Evolutionary conservation across 306 rosid genomes (phyloP).

Genomic region (Carpinus fangiana): DNA sequence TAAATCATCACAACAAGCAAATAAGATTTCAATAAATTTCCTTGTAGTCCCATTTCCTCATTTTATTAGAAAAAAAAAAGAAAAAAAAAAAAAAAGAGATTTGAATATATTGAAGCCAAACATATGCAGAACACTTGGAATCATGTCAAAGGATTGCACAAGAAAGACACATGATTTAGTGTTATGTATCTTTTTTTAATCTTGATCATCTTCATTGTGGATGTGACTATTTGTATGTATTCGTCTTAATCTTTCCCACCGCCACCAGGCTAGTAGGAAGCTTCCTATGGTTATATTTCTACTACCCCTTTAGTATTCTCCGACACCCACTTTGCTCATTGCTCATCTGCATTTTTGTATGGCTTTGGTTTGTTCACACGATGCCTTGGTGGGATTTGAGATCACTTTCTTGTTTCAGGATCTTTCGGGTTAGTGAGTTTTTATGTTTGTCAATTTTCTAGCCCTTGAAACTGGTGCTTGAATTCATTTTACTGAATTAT

Average conservation of each 20-base stretch:
- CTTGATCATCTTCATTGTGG: not conserved
- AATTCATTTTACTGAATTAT: not conserved
- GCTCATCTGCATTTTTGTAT: not conserved
- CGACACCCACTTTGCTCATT: not conserved
- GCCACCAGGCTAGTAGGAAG: not conserved
- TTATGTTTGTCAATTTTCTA: not conserved
- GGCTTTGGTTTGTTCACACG: conserved; percentile 24
- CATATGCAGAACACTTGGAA: too few relatives aligned
- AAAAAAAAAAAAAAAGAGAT: too few relatives aligned
- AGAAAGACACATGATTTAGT: too few relatives aligned
- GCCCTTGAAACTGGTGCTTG: not conserved
- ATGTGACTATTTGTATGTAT: not conserved
- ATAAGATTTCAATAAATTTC: too few relatives aligned
- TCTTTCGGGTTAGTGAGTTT: conserved; percentile 52
- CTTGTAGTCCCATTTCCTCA: too few relatives aligned
- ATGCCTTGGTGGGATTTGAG: conserved; percentile 68
- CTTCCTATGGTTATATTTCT: not conserved
- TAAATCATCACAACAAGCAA: too few relatives aligned
- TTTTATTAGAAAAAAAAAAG: too few relatives aligned
- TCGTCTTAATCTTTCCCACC: not conserved
- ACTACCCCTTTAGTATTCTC: too few relatives aligned
- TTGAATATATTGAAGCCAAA: too few relatives aligned
- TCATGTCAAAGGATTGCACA: too few relatives aligned
- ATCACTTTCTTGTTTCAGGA: conserved; percentile 43
- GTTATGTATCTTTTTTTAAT: not conserved